phyloP scores from a whole-genome alignment of 345 rosid genomes.

The Dipteronia dyeriana region DNA sequence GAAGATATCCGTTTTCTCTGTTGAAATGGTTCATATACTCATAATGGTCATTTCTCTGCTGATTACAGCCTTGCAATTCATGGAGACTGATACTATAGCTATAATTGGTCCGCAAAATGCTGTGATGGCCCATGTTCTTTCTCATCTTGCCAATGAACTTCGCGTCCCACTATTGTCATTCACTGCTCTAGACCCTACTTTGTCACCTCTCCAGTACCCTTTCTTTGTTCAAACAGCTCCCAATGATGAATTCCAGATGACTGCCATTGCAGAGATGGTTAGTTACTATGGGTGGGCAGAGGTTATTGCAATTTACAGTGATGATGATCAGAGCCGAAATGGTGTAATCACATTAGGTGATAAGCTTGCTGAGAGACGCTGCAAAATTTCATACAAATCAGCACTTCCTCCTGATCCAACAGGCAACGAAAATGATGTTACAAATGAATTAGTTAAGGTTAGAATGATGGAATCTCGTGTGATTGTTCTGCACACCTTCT shows the following conservation, averaged over 20 bases:
- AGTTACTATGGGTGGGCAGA: constrained; percentile 69
- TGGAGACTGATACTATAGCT: constrained; percentile 90
- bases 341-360: constrained; percentile 65
- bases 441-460: constrained; percentile 52
- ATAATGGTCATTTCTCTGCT: constrained; percentile 7
- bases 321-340: constrained; percentile 83
- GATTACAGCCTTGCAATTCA: constrained; percentile 66
- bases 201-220: constrained; percentile 87
- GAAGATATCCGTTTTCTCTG: neutral
- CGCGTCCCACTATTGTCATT: constrained; percentile 77
- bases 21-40: neutral
- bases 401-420: constrained; percentile 62
- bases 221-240: constrained; percentile 94
- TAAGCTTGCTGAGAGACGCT: constrained; percentile 63
- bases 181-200: constrained; percentile 78
- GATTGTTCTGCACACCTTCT: constrained; percentile 58
- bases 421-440: constrained; percentile 44
- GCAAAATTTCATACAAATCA: constrained; percentile 75
- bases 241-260: constrained; percentile 73
- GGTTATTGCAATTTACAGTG: constrained; percentile 63
- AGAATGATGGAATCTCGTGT: constrained; percentile 75
- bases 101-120: constrained; percentile 86
- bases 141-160: constrained; percentile 82
- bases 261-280: constrained; percentile 79
- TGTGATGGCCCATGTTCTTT: constrained; percentile 77